These are phyloP conservation scores for Boletus eberwhitei DNA, from an alignment of 768 basidiomycete genomes.

Conservation along the genomic window DNA sequence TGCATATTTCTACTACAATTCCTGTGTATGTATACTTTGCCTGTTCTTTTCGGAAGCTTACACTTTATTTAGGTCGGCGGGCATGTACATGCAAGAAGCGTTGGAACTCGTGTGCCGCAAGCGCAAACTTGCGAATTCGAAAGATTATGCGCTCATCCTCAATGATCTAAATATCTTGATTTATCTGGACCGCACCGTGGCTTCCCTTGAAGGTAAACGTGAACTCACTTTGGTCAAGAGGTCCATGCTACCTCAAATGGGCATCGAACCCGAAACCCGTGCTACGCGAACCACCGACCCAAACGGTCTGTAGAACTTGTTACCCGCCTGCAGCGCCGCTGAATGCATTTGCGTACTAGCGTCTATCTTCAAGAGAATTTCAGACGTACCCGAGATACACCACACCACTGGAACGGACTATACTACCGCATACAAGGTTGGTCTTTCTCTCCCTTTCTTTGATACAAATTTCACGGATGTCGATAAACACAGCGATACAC, in stretches of 20 bases:
- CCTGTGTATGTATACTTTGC: conserved; percentile 62
- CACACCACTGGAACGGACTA: conserved; percentile 69
- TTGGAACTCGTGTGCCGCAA: conserved; percentile 79
- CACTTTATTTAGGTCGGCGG: conserved; percentile 55
- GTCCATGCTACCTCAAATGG: conserved; percentile 70
- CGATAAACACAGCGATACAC: conserved; percentile 68
- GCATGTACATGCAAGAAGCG: conserved; percentile 97
- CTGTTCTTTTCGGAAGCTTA: neutral
- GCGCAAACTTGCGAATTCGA: conserved; percentile 61
- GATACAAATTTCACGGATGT: neutral
- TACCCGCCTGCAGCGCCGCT: neutral
- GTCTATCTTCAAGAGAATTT: conserved; percentile 88
- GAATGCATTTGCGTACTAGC: conserved; percentile 41
- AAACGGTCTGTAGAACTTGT: conserved; percentile 56
- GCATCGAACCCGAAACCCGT: conserved; percentile 63
- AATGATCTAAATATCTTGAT: conserved; percentile 64
- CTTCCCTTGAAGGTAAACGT: conserved; percentile 83
- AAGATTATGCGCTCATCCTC: conserved; percentile 81
- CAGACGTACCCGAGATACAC: conserved; percentile 58
- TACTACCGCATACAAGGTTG: conserved; percentile 82
- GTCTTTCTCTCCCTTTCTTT: conserved; percentile 3
- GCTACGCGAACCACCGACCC: conserved; percentile 82
- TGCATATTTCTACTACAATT: conserved; percentile 86
- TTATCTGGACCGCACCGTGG: conserved; percentile 94
- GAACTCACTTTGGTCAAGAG: conserved; percentile 80